These are phyloP conservation scores for Rubus parviflorus DNA, from an alignment of 306 rosid genomes.

Conservation along the genomic window DNA sequence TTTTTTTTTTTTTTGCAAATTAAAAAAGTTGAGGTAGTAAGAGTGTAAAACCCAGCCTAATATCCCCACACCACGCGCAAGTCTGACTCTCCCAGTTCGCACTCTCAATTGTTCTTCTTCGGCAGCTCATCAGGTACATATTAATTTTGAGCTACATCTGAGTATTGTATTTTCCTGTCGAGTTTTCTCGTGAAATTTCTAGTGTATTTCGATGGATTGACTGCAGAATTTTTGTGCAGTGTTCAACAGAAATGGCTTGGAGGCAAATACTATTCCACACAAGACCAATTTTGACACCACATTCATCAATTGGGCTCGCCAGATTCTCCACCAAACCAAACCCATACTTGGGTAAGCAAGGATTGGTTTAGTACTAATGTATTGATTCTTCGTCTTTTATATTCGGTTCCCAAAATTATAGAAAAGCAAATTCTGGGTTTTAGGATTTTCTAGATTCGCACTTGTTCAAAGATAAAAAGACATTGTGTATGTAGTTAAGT, in stretches of 20 bases:
- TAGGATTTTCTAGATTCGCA: not conserved
- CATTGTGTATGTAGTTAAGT: not conserved
- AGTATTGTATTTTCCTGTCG: no score
- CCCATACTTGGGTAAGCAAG: slow-evolving; percentile 41
- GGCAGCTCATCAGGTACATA: not conserved
- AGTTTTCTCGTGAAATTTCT: not conserved
- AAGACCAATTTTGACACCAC: slow-evolving; percentile 25
- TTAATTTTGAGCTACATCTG: not conserved
- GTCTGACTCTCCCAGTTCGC: not conserved
- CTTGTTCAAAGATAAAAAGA: not conserved
- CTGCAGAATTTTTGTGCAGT: not conserved
- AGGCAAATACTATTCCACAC: slow-evolving; percentile 34
- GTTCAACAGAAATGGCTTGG: slow-evolving; percentile 40
- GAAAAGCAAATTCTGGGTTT: not conserved
- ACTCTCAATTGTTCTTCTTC: not conserved
- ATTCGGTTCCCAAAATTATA: not conserved
- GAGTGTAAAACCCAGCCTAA: no score
- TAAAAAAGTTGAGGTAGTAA: not conserved
- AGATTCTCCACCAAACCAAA: slow-evolving; percentile 66
- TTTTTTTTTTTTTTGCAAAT: not conserved
- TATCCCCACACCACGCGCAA: no score
- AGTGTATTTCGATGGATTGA: not conserved
- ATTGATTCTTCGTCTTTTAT: no score
- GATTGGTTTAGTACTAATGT: not conserved
- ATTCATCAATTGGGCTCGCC: slow-evolving; percentile 25